Evolutionary conservation across 148 eudicot genomes (phyloP).

Genomic region (Chenopodium suecicum): DNA sequence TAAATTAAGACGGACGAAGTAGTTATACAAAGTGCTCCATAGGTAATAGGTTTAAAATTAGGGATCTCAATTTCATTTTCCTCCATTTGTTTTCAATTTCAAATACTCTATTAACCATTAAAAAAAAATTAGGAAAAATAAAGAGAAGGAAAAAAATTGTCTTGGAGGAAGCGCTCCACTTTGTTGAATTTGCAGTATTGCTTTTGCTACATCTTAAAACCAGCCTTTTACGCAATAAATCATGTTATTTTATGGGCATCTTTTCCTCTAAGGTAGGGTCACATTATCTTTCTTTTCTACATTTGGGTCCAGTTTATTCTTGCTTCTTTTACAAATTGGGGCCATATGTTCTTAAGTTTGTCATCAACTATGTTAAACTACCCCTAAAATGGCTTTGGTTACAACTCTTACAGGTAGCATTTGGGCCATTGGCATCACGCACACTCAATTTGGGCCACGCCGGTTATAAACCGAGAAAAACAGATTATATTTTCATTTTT

Average conservation of each 20-base stretch:
- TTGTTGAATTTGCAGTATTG: conserved; percentile 1
- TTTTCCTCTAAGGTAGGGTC: background rate
- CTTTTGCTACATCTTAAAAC: background rate
- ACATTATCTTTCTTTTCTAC: background rate
- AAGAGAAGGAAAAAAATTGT: background rate
- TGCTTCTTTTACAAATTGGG: background rate
- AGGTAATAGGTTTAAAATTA: too few relatives aligned
- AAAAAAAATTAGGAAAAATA: background rate
- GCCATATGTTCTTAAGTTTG: background rate
- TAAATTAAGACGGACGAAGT: too few relatives aligned
- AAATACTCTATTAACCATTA: too few relatives aligned
- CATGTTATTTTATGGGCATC: conserved; percentile 1
- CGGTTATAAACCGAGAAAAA: too few relatives aligned
- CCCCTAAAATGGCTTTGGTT: too few relatives aligned
- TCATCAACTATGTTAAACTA: too few relatives aligned
- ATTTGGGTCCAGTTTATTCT: background rate
- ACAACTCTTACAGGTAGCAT: too few relatives aligned
- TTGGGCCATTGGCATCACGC: too few relatives aligned
- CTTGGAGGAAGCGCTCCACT: background rate
- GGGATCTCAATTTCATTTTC: too few relatives aligned
- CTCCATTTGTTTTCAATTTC: background rate
- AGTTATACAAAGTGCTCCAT: too few relatives aligned
- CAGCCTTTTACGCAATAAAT: background rate
- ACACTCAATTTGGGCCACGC: too few relatives aligned
- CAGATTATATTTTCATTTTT: too few relatives aligned